Evolutionary conservation across 768 basidiomycete genomes (phyloP).

Genomic region (Hericium rajendrae): DNA sequence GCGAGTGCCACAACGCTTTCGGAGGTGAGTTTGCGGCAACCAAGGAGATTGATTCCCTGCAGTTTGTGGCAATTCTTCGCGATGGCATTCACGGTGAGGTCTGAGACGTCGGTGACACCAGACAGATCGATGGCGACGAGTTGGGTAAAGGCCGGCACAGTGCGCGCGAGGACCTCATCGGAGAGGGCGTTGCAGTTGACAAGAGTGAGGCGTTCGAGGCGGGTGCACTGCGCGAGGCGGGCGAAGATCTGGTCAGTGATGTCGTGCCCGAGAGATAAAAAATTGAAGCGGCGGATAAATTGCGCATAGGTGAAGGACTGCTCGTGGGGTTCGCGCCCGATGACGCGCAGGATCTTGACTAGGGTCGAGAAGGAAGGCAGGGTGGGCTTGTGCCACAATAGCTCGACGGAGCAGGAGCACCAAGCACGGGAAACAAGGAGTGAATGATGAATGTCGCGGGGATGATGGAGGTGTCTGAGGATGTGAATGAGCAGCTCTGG

Average conservation of each 20-base stretch:
- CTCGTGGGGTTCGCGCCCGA: slow-evolving; percentile 38
- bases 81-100: slow-evolving; percentile 62
- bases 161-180: slow-evolving; percentile 48
- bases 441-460: slow-evolving; percentile 63
- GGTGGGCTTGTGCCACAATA: slow-evolving; percentile 87
- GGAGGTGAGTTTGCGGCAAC: slow-evolving; percentile 77
- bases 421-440: slow-evolving; percentile 82
- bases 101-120: slow-evolving; percentile 57
- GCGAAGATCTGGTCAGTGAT: slow-evolving; percentile 69
- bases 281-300: slow-evolving; percentile 88
- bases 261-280: slow-evolving; percentile 57
- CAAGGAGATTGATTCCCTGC: slow-evolving; percentile 87
- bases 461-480: slow-evolving; percentile 69
- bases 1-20: slow-evolving; percentile 71
- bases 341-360: slow-evolving; percentile 66
- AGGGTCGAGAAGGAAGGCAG: slow-evolving; percentile 64
- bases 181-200: slow-evolving; percentile 67
- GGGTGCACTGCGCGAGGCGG: slow-evolving; percentile 61
- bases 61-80: slow-evolving; percentile 61
- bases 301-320: slow-evolving; percentile 81
- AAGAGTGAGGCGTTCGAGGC: slow-evolving; percentile 84
- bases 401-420: slow-evolving; percentile 93
- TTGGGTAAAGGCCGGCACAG: slow-evolving; percentile 63
- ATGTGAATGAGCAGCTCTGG: slow-evolving; percentile 92
- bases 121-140: slow-evolving; percentile 83